Evolutionary conservation across 2,329 filamentous ascomycete genomes (phyloP).

Genomic region (Ophioceras dolichostomum): DNA sequence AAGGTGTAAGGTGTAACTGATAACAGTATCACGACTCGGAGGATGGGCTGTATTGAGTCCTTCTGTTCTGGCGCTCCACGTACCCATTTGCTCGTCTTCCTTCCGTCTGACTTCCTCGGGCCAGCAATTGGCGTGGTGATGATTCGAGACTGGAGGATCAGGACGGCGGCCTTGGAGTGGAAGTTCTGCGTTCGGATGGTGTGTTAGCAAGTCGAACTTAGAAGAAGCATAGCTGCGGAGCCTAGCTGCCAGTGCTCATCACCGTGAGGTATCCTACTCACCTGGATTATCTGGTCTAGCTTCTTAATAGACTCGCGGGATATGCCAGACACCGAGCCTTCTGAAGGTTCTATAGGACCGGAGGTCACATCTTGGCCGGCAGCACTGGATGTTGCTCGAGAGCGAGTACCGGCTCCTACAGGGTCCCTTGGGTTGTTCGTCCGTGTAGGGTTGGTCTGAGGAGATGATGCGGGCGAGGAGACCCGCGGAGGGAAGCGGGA

Average conservation of each 20-base stretch:
- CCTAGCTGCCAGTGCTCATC: no score
- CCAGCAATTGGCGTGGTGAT: conserved; percentile 49
- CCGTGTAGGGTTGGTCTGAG: conserved; percentile 59
- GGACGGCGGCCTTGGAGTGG: conserved; percentile 74
- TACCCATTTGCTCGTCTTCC: conserved; percentile 82
- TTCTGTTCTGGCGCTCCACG: no score
- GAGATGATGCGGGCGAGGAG: conserved; percentile 60
- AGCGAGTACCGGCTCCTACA: conserved; percentile 21
- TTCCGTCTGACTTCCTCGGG: conserved; percentile 25
- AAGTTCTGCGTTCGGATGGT: conserved; percentile 55
- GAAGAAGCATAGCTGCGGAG: no score
- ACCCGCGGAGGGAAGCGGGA: conserved; percentile 62
- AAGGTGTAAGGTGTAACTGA: no score
- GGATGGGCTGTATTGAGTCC: no score
- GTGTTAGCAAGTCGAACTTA: not conserved
- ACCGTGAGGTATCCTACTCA: no score
- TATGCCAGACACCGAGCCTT: conserved; percentile 28
- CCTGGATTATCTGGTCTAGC: conserved; percentile 89
- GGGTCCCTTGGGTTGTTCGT: conserved; percentile 65
- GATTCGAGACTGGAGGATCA: conserved; percentile 72
- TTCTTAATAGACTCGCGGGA: conserved; percentile 61
- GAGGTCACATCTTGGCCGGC: conserved; percentile 25
- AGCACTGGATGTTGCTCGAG: conserved; percentile 30
- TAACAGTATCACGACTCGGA: no score
- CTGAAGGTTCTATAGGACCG: conserved; percentile 33